Base-by-base conservation (phyloP, 2,329 filamentous ascomycete genomes). In the Plectosphaerella cucumerina region DNA sequence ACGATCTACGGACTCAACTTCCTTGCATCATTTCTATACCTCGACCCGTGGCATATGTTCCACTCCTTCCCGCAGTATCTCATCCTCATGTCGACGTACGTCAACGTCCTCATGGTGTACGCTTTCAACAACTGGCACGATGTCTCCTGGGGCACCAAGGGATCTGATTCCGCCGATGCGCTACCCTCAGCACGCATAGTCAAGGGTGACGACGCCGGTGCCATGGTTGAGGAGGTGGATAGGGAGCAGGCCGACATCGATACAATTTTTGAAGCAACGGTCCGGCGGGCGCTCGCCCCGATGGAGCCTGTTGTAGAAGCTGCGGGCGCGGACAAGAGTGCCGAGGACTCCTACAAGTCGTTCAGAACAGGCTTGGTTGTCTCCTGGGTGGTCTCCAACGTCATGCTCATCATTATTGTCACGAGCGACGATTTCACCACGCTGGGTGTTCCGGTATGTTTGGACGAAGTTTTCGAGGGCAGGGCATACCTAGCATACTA, bases 71-170 rank as follows among this genome's bases (percentile, higher is more conserved):
- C 85, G 15, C 81, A 87, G 62, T 95, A 95, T 66, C 75, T 94
- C 60, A 74, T 92, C 49, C 80, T 93, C 62, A 90, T 90, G 79
- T 91, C 89, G 15, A 90, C 88, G 12, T 95, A 93, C 72, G 88
- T 93, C 83, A 95, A 95, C 76, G 90, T 95, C 57, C 83, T 95
- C 62, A 95, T 91, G 77, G 89, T 95, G 44, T 95, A 95, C 72
- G 88, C 90, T 50, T 95, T 93, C 79, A 90, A 87, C 81, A 95
- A 95, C 73, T 95, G 90, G 90, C 90, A 95, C 71, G 90, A 95
- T 74, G 90, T 95, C 45, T 94, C 90, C 6, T 95, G 90, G 90
- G 90, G 90, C 78, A 95, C 90, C 73, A 95, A 96, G 77, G 90
- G 90, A 67, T 86, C 90, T 11, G 90, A 96, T 72, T 93, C 93